Base-by-base conservation (phyloP, 1,284 basidiomycete genomes). In the Ustilago tritici region DNA sequence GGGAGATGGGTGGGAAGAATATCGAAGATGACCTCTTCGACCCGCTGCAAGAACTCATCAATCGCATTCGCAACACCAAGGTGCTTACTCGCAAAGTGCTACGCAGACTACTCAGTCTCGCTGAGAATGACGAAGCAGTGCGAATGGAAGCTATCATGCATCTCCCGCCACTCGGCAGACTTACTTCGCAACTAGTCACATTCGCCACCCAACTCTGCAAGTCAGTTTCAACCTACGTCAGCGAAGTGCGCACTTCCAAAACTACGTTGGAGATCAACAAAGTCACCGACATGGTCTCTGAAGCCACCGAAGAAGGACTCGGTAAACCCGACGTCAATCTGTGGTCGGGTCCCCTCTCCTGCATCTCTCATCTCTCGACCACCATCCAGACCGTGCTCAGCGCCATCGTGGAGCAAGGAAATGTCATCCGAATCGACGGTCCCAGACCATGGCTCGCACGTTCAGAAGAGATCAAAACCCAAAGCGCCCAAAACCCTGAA, bases 381-480 rank as follows among this genome's bases (percentile, higher is more conserved):
- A 78, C 82, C 7, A 78, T 85, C 49, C 63, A 71, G 4, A 67
- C 71, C 28, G 63, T 85, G 14, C 77, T 84, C 1, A 61, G 55
- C 2, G 77, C 70, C 15, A 78, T 80, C 5, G 72, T 70, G 11
- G 83, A 85, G 55, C 82, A 82, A 54, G 75, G 79, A 11, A 81
- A 84, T 52, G 82, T 82, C 34, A 76, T 82, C 54, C 70, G 78
- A n/a, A 76, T 85, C 62, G 55, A 62, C 35, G 84, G 81, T 32
- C 46, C 68, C 1, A 63, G 59, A 3, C 97, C 97, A 0, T 99
- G 96, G 96, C 88, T 94, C 0, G 88, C 90, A 0, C 90, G 97
- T n/a, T 90, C 96, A 5, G 90, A 90, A n/a, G 91, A 94, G 79
- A 91, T 99, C 88, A 94, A 94, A 85, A 90, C 92, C 0, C 91